Percentiles rank a stretch among this genome's conserved stretches.
Evolutionary conservation across 1,284 basidiomycete genomes (phyloP).

Genomic region (Blastosporella zonata): DNA sequence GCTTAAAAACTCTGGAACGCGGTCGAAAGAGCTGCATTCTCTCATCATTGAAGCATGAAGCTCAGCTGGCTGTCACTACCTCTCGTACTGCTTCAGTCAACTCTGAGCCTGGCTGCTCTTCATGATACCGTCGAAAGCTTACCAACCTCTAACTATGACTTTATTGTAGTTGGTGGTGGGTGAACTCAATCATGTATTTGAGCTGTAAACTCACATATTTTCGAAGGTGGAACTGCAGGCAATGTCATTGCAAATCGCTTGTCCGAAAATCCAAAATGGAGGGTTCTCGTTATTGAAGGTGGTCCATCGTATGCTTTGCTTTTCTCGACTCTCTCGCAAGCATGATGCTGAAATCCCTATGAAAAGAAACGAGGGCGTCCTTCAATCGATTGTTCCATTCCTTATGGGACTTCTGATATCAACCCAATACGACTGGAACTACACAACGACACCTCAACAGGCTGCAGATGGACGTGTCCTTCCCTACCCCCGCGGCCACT

Average conservation of each 20-base stretch:
- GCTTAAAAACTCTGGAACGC: too few relatives aligned
- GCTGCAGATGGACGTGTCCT: slow-evolving; percentile 21
- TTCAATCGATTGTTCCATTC: slow-evolving; percentile 21
- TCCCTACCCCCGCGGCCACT: slow-evolving; percentile 23
- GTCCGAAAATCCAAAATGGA: slow-evolving; percentile 13
- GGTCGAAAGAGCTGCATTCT: too few relatives aligned
- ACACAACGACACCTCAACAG: slow-evolving; percentile 24
- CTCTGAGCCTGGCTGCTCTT: background rate
- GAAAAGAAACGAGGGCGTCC: slow-evolving; percentile 14
- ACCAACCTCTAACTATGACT: slow-evolving; percentile 14
- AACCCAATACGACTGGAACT: slow-evolving; percentile 29
- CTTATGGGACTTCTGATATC: slow-evolving; percentile 5
- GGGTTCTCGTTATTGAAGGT: slow-evolving; percentile 21
- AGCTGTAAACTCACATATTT: background rate
- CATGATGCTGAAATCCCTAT: background rate
- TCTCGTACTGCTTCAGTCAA: background rate
- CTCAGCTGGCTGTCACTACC: background rate
- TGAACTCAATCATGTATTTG: background rate
- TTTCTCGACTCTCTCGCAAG: background rate
- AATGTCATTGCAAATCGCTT: slow-evolving; percentile 22
- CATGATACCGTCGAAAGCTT: background rate
- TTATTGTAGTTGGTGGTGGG: slow-evolving; percentile 24
- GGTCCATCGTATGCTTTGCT: slow-evolving; percentile 16
- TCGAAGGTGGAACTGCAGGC: slow-evolving; percentile 20
- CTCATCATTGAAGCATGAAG: background rate